A percentile compares a stretch with the other conserved stretches of the same genome.
These are phyloP conservation scores for Rosellinia necatrix DNA, from an alignment of 2,329 filamentous ascomycete genomes.

Conservation along the genomic window DNA sequence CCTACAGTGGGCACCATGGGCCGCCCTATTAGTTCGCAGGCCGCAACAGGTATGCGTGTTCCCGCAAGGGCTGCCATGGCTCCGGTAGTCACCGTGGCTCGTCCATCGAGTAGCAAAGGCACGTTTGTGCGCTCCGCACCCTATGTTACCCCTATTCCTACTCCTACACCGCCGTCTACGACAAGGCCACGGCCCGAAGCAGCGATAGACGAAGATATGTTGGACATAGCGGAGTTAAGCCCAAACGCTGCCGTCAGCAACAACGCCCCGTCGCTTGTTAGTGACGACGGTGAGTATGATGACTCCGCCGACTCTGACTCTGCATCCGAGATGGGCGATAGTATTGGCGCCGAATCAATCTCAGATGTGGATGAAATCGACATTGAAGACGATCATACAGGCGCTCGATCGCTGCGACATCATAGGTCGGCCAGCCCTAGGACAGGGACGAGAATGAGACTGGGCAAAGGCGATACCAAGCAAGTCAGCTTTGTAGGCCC, in stretches of 20 bases:
- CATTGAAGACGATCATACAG: conserved; percentile 60
- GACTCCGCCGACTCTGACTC: conserved; percentile 67
- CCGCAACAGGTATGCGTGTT: conserved; percentile 53
- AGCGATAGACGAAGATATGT: conserved; percentile 54
- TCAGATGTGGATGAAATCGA: conserved; percentile 67
- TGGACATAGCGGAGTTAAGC: conserved; percentile 65
- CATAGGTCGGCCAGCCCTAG: conserved; percentile 44
- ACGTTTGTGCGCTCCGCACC: conserved; percentile 45
- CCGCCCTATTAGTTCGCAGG: conserved; percentile 44
- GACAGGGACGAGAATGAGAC: conserved; percentile 48
- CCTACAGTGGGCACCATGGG: conserved; percentile 45
- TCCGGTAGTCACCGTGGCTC: conserved; percentile 50
- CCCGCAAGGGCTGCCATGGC: conserved; percentile 62
- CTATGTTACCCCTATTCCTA: conserved; percentile 47
- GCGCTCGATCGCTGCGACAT: conserved; percentile 49
- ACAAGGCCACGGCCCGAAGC: conserved; percentile 31
- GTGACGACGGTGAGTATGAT: conserved; percentile 79
- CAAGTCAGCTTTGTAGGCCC: conserved; percentile 61
- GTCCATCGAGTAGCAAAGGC: conserved; percentile 64
- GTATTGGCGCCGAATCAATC: conserved; percentile 61
- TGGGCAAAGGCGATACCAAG: conserved; percentile 60
- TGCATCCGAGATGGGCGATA: conserved; percentile 61
- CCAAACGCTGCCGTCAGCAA: conserved; percentile 73
- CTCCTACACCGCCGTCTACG: conserved; percentile 39
- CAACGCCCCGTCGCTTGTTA: conserved; percentile 78